Base-by-base conservation (phyloP, 495 filamentous ascomycete species). In the Penicillium alfredii region DNA sequence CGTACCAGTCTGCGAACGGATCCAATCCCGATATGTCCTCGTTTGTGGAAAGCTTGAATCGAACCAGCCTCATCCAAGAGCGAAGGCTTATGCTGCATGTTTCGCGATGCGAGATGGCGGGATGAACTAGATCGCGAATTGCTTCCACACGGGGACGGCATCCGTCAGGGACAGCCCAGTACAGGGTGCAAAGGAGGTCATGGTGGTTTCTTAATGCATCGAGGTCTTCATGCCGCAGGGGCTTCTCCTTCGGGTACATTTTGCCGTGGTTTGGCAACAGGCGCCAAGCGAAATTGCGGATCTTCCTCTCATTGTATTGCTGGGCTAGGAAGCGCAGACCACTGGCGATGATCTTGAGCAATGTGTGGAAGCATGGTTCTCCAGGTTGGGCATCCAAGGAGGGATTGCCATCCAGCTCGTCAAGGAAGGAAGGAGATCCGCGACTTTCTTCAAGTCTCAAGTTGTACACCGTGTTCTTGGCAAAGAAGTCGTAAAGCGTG, bases 341-440 rank as follows among this genome's bases (percentile, higher is more conserved):
- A 42, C 78, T 58, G 10, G 74, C 88, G 27, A 95, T 62, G 13
- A 86, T 77, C 52, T 98, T 98, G 27, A 96, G 69, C 37, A 95
- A 78, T n/a, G 94, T 81, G 55, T 94, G 84, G 45, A 98, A 98
- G 41, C 86, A 86, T n/a, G 76, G 74, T 49, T 98, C 92, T 17
- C 80, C 78, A 4, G 74, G 59, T 30, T 73, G 66, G 20, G 83
- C 58, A 8, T 71, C 65, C 10, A 95, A 57, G 1, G 66, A 67
- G 6, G 83, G 85, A 10, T 68, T 64, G 16, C 61, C 50, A 33
- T 80, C 71, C 2, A 97, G 78, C 29, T 81, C 60, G 35, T 86
- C 79, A 4, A 97, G 76, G 44, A 95, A 97, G 4, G 59, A 55
- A 4, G 86, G 84, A 1, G 92, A 95, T 24, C 73, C 77, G 40